Base-by-base conservation (phyloP, 1,139 yeast genomes). In the Blastobotrys capitulatus region DNA sequence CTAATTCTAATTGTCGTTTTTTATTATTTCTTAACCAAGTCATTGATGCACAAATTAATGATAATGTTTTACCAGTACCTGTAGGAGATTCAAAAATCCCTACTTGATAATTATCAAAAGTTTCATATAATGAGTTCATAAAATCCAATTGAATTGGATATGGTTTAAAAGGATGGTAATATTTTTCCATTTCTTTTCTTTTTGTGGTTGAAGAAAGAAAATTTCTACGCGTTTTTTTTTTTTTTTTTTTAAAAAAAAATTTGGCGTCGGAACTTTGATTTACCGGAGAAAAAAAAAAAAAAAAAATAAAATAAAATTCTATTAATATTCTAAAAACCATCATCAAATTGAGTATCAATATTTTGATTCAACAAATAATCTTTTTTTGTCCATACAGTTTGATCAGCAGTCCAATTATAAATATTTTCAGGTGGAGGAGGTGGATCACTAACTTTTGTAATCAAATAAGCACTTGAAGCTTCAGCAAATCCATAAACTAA, bases 11-110 rank as follows among this genome's bases (percentile, higher is more conserved):
- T 22, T 54, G 51, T 9, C 56, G 57, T 32, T 63, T 64, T 60
- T 82, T 83, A 56, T 78, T 71, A 38, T 80, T 77, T 46, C 97
- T 70, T 12, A 90, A 70, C 96, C 96, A 90, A 0, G 94, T 79
- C 80, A 90, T 76, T 0, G 94, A 73, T 0, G 95, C 80, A 62
- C 97, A 92, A 1, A 90, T 86, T 41, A 90, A 69, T 1, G 96
- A 87, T 8, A 90, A 70, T 0, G 97, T 89, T 66, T 90, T 90
- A 4, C 97, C 97, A 1, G 94, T 86, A 2, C 97, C 98, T 0
- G 98, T 90, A 0, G 98, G 97, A 55, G 95, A 84, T 64, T 90
- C 97, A 60, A 90, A 85, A 7, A 90, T 72, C 0, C 95, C 96
- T 1, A 90, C 72, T 62, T 84, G 86, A 63, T 75, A 80, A 39